Evolutionary conservation across 139 green algal genomes (phyloP).

Genomic region (Chlamydomonas incerta): DNA sequence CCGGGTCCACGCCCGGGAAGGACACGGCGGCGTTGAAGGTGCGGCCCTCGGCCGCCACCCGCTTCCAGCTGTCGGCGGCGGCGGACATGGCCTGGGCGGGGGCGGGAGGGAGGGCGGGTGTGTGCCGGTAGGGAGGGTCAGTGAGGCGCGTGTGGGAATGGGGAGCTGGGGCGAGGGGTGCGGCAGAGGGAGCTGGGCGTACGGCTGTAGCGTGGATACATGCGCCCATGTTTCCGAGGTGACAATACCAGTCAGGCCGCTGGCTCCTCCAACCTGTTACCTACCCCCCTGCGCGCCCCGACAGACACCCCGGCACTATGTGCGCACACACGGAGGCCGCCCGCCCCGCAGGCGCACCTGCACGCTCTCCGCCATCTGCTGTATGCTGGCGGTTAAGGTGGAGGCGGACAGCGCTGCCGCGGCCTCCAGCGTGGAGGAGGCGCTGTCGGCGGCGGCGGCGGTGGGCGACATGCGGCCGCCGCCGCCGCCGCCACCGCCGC

Average conservation of each 20-base stretch:
- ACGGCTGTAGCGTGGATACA: no score
- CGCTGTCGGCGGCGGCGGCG: constrained; percentile 27
- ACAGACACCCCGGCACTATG: no score
- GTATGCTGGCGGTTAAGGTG: constrained; percentile 22
- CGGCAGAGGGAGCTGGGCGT: no score
- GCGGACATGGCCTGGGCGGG: neutral
- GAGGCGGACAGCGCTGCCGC: constrained; percentile 17
- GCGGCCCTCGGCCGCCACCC: neutral
- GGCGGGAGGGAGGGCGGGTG: no score
- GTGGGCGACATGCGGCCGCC: neutral
- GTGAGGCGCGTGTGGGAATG: no score
- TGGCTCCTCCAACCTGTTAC: no score
- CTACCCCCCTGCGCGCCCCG: no score
- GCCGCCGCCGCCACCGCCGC: neutral
- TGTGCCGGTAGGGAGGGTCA: no score
- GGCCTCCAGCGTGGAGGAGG: constrained; percentile 25
- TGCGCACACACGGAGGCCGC: no score
- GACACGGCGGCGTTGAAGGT: constrained; percentile 21
- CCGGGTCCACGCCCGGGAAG: neutral
- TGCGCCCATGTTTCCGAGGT: no score
- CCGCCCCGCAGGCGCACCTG: constrained; percentile 6
- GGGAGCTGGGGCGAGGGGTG: no score
- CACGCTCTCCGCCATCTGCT: constrained; percentile 39
- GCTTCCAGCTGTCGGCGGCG: neutral
- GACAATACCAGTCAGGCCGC: no score